Evolutionary conservation across 176 grass and related monocot genomes (phyloP).

Genomic region (Oryza nivara): DNA sequence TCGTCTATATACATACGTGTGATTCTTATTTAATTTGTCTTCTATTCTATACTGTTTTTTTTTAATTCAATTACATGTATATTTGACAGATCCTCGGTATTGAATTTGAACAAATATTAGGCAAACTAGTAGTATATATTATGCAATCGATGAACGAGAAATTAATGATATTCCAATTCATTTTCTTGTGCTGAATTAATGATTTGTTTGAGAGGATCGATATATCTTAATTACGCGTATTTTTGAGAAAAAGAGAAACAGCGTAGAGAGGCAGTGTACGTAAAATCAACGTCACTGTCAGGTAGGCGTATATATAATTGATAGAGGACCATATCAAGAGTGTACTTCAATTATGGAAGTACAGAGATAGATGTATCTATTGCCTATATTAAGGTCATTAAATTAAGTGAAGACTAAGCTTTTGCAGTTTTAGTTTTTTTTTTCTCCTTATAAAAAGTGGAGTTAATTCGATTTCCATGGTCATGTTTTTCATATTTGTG

Average conservation of each 20-base stretch:
- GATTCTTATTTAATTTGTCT: neutral
- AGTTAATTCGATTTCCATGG: neutral
- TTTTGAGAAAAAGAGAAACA: slow-evolving; percentile 1
- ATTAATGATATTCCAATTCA: too few species aligned
- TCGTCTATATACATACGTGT: too few species aligned
- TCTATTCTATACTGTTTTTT: neutral
- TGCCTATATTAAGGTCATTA: neutral
- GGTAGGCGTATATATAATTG: slow-evolving; percentile 18
- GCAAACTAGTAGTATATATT: neutral
- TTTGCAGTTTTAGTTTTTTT: neutral
- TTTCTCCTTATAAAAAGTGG: neutral
- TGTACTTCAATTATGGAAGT: slow-evolving; percentile 21
- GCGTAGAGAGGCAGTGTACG: neutral
- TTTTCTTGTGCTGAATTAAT: neutral
- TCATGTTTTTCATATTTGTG: neutral
- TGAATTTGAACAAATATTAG: too few species aligned
- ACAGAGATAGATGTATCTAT: neutral
- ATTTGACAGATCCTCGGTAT: neutral
- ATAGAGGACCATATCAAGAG: slow-evolving; percentile 9
- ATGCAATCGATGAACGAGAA: neutral
- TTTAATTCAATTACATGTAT: neutral
- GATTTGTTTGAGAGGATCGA: neutral
- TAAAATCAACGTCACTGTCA: slow-evolving; percentile 45
- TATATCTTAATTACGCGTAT: neutral
- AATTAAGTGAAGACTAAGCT: neutral